Conservation (phyloP, 768 basidiomycete species). For the Naematelia encephala region DNA sequence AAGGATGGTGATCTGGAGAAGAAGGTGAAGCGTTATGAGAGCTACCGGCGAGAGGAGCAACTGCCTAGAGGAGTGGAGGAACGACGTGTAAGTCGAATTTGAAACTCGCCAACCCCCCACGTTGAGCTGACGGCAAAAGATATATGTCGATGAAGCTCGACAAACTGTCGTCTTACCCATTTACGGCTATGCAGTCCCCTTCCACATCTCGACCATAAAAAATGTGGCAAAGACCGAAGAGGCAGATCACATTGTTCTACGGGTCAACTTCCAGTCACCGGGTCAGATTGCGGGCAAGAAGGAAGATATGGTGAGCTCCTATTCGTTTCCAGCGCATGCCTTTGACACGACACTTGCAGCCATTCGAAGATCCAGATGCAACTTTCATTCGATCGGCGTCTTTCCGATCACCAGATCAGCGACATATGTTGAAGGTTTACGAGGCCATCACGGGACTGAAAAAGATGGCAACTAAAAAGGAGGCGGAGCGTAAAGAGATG, state of each 20-base stretch:
- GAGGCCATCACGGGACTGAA: constrained; percentile 93
- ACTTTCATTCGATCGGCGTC: constrained; percentile 94
- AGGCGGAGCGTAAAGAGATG: constrained; percentile 96
- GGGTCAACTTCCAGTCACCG: constrained; percentile 98
- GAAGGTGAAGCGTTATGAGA: constrained; percentile 91
- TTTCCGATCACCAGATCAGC: constrained; percentile 83
- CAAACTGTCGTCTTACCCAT: constrained; percentile 88
- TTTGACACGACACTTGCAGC: constrained; percentile 15
- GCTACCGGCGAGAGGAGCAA: constrained; percentile 90
- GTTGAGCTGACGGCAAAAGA: constrained; percentile 55
- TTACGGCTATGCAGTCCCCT: constrained; percentile 91
- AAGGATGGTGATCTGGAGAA: constrained; percentile 80
- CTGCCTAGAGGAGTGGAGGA: constrained; percentile 78
- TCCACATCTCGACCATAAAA: constrained; percentile 98
- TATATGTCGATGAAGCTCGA: constrained; percentile 84
- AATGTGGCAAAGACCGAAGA: constrained; percentile 97
- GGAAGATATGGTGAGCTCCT: constrained; percentile 76
- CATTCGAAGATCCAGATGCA: constrained; percentile 85
- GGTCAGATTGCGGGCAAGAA: constrained; percentile 97
- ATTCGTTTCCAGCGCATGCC: neutral
- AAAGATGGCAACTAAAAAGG: constrained; percentile 94
- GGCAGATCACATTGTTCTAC: constrained; percentile 85
- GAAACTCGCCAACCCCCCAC: neutral
- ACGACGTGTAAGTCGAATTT: constrained; percentile 61
- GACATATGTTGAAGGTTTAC: constrained; percentile 81